Conservation (phyloP, 2,329 filamentous ascomycete species). For the Penicillium sp. region DNA sequence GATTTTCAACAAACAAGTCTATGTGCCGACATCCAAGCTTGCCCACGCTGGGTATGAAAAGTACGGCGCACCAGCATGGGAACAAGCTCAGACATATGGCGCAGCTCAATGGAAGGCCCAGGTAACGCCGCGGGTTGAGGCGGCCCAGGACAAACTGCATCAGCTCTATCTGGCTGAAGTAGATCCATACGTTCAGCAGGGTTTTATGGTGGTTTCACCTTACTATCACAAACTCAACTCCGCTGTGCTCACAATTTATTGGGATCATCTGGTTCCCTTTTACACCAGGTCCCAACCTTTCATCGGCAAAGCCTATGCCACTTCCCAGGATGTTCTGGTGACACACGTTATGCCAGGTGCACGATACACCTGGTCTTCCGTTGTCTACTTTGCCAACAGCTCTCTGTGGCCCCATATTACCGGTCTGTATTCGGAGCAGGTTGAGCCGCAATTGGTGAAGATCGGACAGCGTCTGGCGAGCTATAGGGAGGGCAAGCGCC, state of each 20-base stretch:
- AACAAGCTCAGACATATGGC: constrained; percentile 66
- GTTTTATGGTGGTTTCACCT: constrained; percentile 60
- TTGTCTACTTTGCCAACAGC: constrained; percentile 69
- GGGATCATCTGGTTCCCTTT: constrained; percentile 68
- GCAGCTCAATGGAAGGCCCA: constrained; percentile 75
- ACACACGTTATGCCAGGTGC: constrained; percentile 72
- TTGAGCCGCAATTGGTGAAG: constrained; percentile 90
- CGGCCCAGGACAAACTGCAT: constrained; percentile 62
- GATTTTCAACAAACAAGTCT: constrained; percentile 58
- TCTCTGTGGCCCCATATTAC: constrained; percentile 80
- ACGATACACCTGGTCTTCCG: constrained; percentile 68
- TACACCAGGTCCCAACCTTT: constrained; percentile 77
- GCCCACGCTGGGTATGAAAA: constrained; percentile 61
- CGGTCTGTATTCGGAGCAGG: constrained; percentile 82
- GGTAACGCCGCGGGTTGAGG: constrained; percentile 71
- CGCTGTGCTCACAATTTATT: constrained; percentile 29
- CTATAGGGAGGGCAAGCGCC: constrained; percentile 60
- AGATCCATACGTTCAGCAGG: constrained; percentile 70
- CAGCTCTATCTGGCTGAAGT: constrained; percentile 69
- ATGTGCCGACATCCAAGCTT: constrained; percentile 67
- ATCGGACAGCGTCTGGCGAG: constrained; percentile 84
- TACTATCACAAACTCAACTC: constrained; percentile 76
- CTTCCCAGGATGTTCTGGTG: constrained; percentile 65
- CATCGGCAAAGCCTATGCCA: constrained; percentile 65
- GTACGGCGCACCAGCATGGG: constrained; percentile 73